Percentiles rank a stretch among this genome's conserved stretches.
These are phyloP conservation scores for Chlorella vulgaris DNA, from an alignment of 139 green algal genomes.

Conservation along the genomic window DNA sequence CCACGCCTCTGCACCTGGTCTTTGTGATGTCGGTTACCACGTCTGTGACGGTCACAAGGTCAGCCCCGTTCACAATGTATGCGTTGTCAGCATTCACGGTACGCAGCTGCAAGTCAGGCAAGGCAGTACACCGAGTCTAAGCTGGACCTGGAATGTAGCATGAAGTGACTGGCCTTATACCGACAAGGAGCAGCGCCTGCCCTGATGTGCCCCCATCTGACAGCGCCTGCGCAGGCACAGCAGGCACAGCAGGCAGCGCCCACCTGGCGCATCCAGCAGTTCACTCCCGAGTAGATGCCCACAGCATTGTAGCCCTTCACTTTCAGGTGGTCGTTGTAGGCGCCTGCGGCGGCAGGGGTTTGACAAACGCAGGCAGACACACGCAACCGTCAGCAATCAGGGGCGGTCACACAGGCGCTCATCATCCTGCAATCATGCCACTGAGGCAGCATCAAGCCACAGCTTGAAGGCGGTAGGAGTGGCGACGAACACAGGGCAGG, in stretches of 20 bases:
- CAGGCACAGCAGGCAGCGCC: not conserved
- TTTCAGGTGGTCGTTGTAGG: conserved; percentile 7
- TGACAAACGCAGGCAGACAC: not conserved
- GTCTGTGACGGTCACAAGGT: conserved; percentile 21
- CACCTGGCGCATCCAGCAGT: conserved; percentile 30
- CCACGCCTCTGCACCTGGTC: not conserved
- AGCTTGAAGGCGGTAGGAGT: too few relatives aligned
- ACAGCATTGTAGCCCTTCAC: conserved; percentile 22
- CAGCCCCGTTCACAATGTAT: conserved; percentile 5
- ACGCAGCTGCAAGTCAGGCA: not conserved
- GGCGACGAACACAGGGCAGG: too few relatives aligned
- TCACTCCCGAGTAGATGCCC: not conserved
- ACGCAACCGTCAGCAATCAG: too few relatives aligned
- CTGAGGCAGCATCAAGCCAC: too few relatives aligned
- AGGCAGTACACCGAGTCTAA: not conserved
- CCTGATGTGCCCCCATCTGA: too few relatives aligned
- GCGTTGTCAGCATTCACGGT: conserved; percentile 9
- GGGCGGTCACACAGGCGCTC: too few relatives aligned
- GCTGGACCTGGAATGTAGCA: not conserved
- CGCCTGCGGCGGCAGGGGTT: not conserved
- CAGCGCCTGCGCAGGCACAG: too few relatives aligned
- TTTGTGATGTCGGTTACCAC: conserved; percentile 5
- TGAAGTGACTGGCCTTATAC: too few relatives aligned
- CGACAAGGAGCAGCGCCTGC: too few relatives aligned
- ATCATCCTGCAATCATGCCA: too few relatives aligned